These are phyloP conservation scores for Penicillium freii DNA, from an alignment of 2,329 filamentous ascomycete genomes.

Conservation along the genomic window DNA sequence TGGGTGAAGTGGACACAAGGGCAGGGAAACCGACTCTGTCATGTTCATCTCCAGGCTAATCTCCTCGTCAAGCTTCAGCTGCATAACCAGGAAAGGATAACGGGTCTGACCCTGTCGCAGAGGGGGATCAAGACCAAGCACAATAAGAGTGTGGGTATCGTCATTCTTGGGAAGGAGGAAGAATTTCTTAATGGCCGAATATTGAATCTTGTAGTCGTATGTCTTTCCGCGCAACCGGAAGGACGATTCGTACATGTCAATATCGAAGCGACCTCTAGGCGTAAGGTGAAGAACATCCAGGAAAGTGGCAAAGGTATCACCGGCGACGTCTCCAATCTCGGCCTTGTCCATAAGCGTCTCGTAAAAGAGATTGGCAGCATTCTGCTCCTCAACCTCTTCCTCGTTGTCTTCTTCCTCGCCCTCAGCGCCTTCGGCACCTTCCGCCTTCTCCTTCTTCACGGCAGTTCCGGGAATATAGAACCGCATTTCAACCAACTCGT, in stretches of 20 bases:
- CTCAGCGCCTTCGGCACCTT: conserved; percentile 62
- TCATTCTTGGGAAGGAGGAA: conserved; percentile 99
- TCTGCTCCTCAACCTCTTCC: conserved; percentile 77
- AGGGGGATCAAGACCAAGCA: conserved; percentile 89
- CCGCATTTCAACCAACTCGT: conserved; percentile 96
- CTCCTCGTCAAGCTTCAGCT: conserved; percentile 97
- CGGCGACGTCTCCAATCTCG: conserved; percentile 98
- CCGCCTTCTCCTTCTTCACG: conserved; percentile 66
- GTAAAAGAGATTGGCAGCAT: conserved; percentile 95
- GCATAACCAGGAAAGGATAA: conserved; percentile 98
- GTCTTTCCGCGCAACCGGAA: conserved; percentile 98
- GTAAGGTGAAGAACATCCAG: conserved; percentile 95
- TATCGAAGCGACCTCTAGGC: conserved; percentile 97
- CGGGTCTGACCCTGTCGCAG: conserved; percentile 94
- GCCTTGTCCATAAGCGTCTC: conserved; percentile 98
- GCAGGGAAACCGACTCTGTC: conserved; percentile 58
- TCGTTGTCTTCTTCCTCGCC: conserved; percentile 68
- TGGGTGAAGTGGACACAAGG: neutral
- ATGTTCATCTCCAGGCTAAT: conserved; percentile 96
- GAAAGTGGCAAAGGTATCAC: conserved; percentile 96
- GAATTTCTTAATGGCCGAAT: conserved; percentile 96
- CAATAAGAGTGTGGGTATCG: conserved; percentile 91
- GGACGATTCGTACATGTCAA: conserved; percentile 98
- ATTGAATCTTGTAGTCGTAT: conserved; percentile 99
- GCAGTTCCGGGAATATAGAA: conserved; percentile 96